phyloP scores from a whole-genome alignment of 345 rosid species.

The Pistacia vera region DNA sequence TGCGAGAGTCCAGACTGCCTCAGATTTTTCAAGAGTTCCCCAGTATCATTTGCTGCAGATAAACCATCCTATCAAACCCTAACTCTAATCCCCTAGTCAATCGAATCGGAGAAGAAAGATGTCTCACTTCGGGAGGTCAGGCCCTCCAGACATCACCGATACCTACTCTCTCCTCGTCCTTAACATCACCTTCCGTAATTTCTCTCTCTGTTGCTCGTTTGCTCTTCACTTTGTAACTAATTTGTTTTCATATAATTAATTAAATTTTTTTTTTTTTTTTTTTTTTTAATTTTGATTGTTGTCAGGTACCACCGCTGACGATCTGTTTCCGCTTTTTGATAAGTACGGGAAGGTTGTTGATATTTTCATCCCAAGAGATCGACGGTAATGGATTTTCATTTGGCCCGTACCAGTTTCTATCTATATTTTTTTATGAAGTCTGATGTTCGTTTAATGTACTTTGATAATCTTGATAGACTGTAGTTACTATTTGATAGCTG shows the following conservation, averaged over 20 bases:
- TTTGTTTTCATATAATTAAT: neutral
- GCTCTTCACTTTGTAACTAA: neutral
- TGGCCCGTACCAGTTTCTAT: neutral
- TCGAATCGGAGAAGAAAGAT: slow-evolving; percentile 29
- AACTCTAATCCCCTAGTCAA: slow-evolving; percentile 18
- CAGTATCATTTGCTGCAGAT: neutral
- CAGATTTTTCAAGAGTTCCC: neutral
- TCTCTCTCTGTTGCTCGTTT: slow-evolving; percentile 2
- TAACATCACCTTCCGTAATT: slow-evolving; percentile 81
- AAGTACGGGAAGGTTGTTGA: slow-evolving; percentile 93
- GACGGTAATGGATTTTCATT: slow-evolving; percentile 44
- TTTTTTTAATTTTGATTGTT: slow-evolving; percentile 2
- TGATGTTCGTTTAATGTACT: neutral
- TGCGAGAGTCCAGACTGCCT: neutral
- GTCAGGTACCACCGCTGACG: slow-evolving; percentile 83
- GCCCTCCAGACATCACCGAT: slow-evolving; percentile 74
- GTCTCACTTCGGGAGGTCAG: slow-evolving; percentile 86
- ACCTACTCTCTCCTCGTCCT: slow-evolving; percentile 83
- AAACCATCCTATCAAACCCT: slow-evolving; percentile 8
- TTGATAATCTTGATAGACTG: no score
- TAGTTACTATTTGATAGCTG: no score
- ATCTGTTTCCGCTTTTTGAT: slow-evolving; percentile 82
- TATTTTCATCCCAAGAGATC: slow-evolving; percentile 82
- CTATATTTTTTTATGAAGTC: neutral
- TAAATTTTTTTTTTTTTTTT: slow-evolving; percentile 7